Evolutionary conservation across 805 yeast genomes (phyloP).

Genomic region (Yarrowia sp.): DNA sequence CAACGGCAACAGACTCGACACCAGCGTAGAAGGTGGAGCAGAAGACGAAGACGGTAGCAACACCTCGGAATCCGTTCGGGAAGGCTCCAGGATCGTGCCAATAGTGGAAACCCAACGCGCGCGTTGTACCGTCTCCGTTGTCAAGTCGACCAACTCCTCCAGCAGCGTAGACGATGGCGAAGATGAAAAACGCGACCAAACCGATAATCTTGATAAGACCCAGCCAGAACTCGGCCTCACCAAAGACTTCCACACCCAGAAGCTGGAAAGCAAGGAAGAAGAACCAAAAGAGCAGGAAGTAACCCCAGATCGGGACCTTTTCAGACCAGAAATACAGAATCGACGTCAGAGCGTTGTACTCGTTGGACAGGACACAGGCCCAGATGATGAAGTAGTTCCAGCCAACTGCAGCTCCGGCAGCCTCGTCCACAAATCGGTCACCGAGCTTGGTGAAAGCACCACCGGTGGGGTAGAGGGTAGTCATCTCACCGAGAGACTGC

Average conservation of each 20-base stretch:
- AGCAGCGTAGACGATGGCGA: slow-evolving; percentile 54
- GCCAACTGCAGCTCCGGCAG: slow-evolving; percentile 51
- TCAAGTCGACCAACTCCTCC: slow-evolving; percentile 47
- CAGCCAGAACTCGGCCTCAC: slow-evolving; percentile 62
- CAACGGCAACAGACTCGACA: slow-evolving; percentile 57
- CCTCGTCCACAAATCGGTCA: slow-evolving; percentile 47
- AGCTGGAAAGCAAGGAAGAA: slow-evolving; percentile 48
- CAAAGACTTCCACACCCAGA: slow-evolving; percentile 54
- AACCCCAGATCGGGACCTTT: slow-evolving; percentile 50
- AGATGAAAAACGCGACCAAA: slow-evolving; percentile 54
- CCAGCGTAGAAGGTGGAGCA: slow-evolving; percentile 63
- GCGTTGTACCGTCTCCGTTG: slow-evolving; percentile 42
- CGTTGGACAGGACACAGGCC: slow-evolving; percentile 49
- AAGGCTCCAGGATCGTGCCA: slow-evolving; percentile 57
- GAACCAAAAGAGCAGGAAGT: slow-evolving; percentile 52
- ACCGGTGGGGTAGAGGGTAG: slow-evolving; percentile 52
- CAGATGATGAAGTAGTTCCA: slow-evolving; percentile 51
- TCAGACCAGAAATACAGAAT: slow-evolving; percentile 47
- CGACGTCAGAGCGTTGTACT: slow-evolving; percentile 49
- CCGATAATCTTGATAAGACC: slow-evolving; percentile 58
- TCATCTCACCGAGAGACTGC: slow-evolving; percentile 56
- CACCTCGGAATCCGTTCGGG: slow-evolving; percentile 48
- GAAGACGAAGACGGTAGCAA: slow-evolving; percentile 55
- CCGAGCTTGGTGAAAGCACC: slow-evolving; percentile 53
- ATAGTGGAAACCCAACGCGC: slow-evolving; percentile 57